Percentiles rank a stretch among this genome's conserved stretches.
phyloP scores from a whole-genome alignment of 345 rosid genomes.

The Brassica carinata region DNA sequence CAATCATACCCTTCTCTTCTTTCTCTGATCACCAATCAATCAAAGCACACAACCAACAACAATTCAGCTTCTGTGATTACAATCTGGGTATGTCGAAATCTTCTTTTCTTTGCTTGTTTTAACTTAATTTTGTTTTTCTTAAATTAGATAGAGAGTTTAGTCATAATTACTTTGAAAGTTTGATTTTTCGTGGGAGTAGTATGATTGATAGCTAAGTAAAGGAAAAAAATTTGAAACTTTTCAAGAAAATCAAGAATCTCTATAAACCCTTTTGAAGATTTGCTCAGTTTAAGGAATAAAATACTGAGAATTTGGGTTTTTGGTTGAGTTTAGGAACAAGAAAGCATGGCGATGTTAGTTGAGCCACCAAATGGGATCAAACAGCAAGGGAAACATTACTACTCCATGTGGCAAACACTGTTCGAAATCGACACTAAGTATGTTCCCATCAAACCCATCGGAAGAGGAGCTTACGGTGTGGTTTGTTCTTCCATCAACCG shows the following conservation, averaged over 20 bases:
- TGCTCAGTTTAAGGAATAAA: not conserved
- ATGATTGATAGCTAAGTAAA: constrained; percentile 43
- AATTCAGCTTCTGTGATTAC: constrained; percentile 14
- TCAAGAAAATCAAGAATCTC: constrained; percentile 7
- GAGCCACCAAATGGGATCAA: constrained; percentile 79
- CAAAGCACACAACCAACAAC: not conserved
- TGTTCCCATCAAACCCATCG: constrained; percentile 85
- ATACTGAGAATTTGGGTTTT: not conserved
- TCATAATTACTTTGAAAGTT: constrained; percentile 35
- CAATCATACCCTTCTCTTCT: constrained; percentile 36
- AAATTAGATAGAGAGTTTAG: not conserved
- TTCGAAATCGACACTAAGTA: constrained; percentile 88
- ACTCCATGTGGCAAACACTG: constrained; percentile 77
- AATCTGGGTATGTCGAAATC: constrained; percentile 19
- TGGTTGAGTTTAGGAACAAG: constrained; percentile 20
- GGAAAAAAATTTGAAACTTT: constrained; percentile 3
- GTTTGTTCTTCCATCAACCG: constrained; percentile 80
- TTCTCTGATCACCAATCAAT: constrained; percentile 16
- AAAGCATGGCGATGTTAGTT: constrained; percentile 72
- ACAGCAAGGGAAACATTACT: constrained; percentile 75
- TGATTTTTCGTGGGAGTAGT: constrained; percentile 21
- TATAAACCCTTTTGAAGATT: constrained; percentile 16
- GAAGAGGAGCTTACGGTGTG: constrained; percentile 85
- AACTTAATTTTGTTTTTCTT: not conserved
- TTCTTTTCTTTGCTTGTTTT: not conserved